Base-by-base conservation (phyloP, 2,329 filamentous ascomycete species). In the Cercospora zeina region DNA sequence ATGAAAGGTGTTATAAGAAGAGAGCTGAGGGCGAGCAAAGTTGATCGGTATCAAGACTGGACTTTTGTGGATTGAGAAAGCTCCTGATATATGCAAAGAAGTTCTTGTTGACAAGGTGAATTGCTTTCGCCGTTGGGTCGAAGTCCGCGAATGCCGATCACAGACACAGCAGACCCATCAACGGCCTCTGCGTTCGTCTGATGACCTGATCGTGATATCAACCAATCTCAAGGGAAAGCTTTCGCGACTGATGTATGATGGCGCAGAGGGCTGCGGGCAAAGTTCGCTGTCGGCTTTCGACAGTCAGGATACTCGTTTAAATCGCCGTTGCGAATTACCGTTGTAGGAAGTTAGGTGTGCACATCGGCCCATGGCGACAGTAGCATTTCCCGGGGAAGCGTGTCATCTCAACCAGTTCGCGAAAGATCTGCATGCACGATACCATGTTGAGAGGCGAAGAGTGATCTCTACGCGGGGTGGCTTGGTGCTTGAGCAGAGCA, bases 231-330 rank as follows among this genome's bases (percentile, higher is more conserved):
- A 9, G 13, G 31, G 30, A 27, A 16, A 8, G 30, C 50, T 58
- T 50, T 58, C 37, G 33, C n/a, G 33, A 45, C 14, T 30, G 27
- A 50, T 36, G 55, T 42, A 58, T 34, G 21, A 56, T 56, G 33
- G 54, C 54, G 36, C 34, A 45, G 54, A 31, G 14, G 54, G 54
- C 36, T 42, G 54, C 31, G 16, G 34, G 1, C 54, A 56, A 10
- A 36, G 31, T 55, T 36, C 30, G 14, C 31, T n/a, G 21, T 27
- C 24, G 6, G 6, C 24, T 6, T 27, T n/a, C n/a, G n/a, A n/a
- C 24, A 27, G 3, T 6, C 3, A 27, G 24, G 3, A 27, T 8
- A 39, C n/a, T 36, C 21, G 21, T 36, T 39, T 21, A n/a, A 27
- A n/a, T 31, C 31, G 27, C 27, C 55, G 13, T 24, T 19, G 27